Conservation (phyloP, 257 asterid species). For the Solanum chiquidenum region DNA sequence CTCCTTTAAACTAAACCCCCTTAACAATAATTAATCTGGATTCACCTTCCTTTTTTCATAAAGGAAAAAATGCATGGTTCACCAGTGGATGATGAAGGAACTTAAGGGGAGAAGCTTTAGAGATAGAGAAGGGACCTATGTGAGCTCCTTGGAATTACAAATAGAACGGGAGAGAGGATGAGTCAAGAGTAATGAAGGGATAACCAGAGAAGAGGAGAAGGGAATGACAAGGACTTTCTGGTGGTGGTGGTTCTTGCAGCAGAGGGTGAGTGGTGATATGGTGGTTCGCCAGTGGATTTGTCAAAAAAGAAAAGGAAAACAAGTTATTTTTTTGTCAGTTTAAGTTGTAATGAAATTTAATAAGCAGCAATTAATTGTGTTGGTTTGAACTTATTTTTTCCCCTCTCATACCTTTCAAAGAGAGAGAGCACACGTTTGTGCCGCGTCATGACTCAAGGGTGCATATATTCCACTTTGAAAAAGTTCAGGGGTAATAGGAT, state of each 20-base stretch:
- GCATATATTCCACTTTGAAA: background rate
- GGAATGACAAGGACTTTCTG: background rate
- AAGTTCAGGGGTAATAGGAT: background rate
- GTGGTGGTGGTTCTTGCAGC: background rate
- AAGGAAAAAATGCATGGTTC: background rate
- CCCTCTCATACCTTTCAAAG: background rate
- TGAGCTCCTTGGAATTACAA: background rate
- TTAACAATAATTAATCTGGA: background rate
- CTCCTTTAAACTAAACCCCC: background rate
- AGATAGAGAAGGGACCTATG: background rate
- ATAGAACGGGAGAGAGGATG: background rate
- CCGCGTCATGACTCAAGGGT: background rate
- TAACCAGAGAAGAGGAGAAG: background rate
- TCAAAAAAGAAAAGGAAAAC: background rate
- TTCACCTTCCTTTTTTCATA: background rate
- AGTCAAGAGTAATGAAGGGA: background rate
- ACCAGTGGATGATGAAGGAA: background rate
- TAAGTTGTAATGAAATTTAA: background rate
- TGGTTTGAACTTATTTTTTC: background rate
- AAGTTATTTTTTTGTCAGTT: background rate
- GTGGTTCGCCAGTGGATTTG: background rate
- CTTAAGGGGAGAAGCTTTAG: background rate
- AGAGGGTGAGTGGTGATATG: background rate
- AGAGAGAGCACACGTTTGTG: background rate
- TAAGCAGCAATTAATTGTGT: background rate